Conservation (phyloP, 192 early-diverging fungal species). For the Cetraspora pellucida region DNA sequence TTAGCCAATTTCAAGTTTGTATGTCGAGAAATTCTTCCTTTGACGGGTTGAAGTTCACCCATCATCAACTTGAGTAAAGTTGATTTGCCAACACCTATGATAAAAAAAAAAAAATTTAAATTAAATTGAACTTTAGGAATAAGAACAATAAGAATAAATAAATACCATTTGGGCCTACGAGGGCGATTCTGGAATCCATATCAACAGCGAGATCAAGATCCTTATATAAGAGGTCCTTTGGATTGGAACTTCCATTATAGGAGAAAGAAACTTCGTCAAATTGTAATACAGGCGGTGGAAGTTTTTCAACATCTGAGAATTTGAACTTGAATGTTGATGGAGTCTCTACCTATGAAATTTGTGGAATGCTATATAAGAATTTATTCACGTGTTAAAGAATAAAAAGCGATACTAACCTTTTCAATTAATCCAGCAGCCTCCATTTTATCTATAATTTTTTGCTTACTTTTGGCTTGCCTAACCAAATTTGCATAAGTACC, state of each 20-base stretch:
- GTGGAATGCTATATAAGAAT: not conserved
- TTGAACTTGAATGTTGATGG: constrained; percentile 78
- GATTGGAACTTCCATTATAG: constrained; percentile 72
- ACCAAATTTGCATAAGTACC: constrained; percentile 97
- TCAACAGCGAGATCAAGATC: constrained; percentile 93
- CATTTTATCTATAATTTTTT: constrained; percentile 99
- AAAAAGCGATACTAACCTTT: constrained; percentile 62
- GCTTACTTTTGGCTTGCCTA: constrained; percentile 96
- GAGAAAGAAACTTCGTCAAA: constrained; percentile 93
- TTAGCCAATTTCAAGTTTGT: constrained; percentile 91
- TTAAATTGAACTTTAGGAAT: not conserved
- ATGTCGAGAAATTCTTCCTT: constrained; percentile 87
- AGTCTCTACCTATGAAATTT: constrained; percentile 37
- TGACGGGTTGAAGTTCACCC: constrained; percentile 80
- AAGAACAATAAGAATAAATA: constrained; percentile 59
- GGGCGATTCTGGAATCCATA: constrained; percentile 97
- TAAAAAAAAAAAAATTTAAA: not conserved
- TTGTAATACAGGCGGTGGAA: constrained; percentile 94
- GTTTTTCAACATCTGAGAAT: constrained; percentile 83
- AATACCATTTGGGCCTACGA: constrained; percentile 95
- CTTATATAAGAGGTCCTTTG: constrained; percentile 84
- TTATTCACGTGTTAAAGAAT: not conserved
- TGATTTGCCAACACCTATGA: constrained; percentile 74
- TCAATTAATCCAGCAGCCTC: constrained; percentile 97
- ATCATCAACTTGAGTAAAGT: constrained; percentile 98